Evolutionary conservation across 2,329 filamentous ascomycete species (phyloP).

Genomic region (Fonsecaea nubica): DNA sequence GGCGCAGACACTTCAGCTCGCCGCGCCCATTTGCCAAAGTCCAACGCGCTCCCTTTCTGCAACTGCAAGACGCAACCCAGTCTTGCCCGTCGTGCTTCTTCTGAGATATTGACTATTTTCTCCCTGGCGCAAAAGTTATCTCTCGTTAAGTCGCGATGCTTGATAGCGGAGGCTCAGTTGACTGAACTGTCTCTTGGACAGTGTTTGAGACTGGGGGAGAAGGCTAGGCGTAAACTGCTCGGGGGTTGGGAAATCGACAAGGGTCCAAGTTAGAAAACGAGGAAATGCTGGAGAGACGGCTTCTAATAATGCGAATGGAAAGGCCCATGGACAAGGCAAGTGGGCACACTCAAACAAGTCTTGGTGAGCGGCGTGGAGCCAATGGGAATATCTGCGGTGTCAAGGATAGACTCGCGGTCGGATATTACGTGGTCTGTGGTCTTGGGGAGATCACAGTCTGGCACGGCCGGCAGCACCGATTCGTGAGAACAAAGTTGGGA

Average conservation of each 20-base stretch:
- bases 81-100: neutral
- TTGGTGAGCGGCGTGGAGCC: slow-evolving; percentile 13
- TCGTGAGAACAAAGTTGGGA: neutral
- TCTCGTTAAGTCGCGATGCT: neutral
- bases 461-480: neutral
- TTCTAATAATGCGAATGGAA: neutral
- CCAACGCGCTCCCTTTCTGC: neutral
- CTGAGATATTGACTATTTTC: neutral
- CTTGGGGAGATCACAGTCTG: neutral
- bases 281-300: neutral
- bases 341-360: slow-evolving; percentile 15
- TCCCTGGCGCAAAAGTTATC: neutral
- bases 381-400: neutral
- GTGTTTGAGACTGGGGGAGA: neutral
- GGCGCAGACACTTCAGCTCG: slow-evolving; percentile 25
- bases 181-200: neutral
- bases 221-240: neutral
- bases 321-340: slow-evolving; percentile 19
- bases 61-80: neutral
- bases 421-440: neutral
- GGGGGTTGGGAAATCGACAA: neutral
- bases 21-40: slow-evolving; percentile 17
- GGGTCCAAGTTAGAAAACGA: neutral
- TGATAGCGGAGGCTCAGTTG: neutral
- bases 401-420: neutral